Base-by-base conservation (phyloP, 2,329 filamentous ascomycete genomes). In the Cladosporium halotolerans region DNA sequence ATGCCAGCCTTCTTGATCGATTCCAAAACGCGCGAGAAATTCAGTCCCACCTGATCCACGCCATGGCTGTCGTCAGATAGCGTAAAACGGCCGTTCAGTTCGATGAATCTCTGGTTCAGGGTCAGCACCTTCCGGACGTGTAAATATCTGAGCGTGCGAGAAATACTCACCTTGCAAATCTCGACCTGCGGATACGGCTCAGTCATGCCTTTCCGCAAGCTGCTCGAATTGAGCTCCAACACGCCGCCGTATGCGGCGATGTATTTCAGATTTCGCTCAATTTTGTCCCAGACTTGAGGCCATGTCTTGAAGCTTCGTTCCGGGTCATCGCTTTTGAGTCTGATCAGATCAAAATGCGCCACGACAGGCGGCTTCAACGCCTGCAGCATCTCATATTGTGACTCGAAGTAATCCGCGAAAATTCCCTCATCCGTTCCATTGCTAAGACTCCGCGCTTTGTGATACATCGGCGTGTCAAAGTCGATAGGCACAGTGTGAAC, bases 31-130 rank as follows among this genome's bases (percentile, higher is more conserved):
- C 80, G 80, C 43, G 69, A 66, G 72, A 93, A 97, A 67, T 95
- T 92, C 47, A 89, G 84, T n/a, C 84, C 89, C 4, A 99, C 79
- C 67, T 99, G 92, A 2, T 81, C 86, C 55, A 89, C 80, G 38
- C 88, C 88, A 73, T 99, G 93, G 68, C 90, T 96, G 71, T 99
- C 93, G 69, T 99, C 93, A 6, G 89, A 96, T 62, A 99, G 79
- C 50, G 89, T 95, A 70, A 97, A 95, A 56, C 80, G 81, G 19
- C 93, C 91, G 19, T 85, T 85, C 63, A 88, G 77, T 7, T 71
- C 72, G 51, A 90, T 66, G 75, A 89, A 95, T 67, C 82, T 81
- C 85, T 88, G 57, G 10, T 9, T 28, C 7, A 13, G 6, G 11
- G 38, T 58, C 31, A 59, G 53, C 38, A 13, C 33, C 16, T 9